Evolutionary conservation across 331 rosid genomes (phyloP), one percentile per base, ranked within the genome.

Genomic region (Quercus lobata): DNA sequence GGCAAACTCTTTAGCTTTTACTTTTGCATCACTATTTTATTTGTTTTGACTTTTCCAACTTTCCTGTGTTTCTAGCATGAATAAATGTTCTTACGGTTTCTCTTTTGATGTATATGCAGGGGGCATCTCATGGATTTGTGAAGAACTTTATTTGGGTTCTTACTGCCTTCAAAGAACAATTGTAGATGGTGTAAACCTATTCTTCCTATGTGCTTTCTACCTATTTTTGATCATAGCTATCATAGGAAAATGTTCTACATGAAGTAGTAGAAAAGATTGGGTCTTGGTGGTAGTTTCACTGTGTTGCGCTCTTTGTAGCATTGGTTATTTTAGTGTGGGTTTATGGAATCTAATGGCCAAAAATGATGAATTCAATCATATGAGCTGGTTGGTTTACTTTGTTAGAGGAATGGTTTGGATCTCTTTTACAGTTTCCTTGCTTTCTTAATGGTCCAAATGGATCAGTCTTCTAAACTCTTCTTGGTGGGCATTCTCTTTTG

Each of bases 401-500:
- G 27, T 83, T 19, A 68, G 82, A 81, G 92, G 84, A 46, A 52
- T 89, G 19, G 66, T 90, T 37, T 82, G 86, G 88, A 71, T 79
- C 74, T 78, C 74, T 72, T 77, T 80, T 3, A 18, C 90, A 21
- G 35, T 77, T 58, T 89, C 96, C 2, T 80, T 92, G 86, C 86
- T 84, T 74, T 68, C 85, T 71, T 89, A 91, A 71, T 75, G 74
- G 74, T 73, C 82, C 37, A 86, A 76, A 79, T 84, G 91, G 85
- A 76, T 87, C 5, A 84, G 56, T 77, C 16, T 81, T 55, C 60
- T 87, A 3, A 88, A 69, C 66, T 73, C 80, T 57, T 21, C 84
- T 69, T 91, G 97, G 97, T 89, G 97, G 97, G 1, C 27, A 15
- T 79, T 55, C 71, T 85, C 84, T 2, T 88, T 88, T 78, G 17